phyloP scores from a whole-genome alignment of 2,329 filamentous ascomycete genomes.

The Periglandula ipomoeae region DNA sequence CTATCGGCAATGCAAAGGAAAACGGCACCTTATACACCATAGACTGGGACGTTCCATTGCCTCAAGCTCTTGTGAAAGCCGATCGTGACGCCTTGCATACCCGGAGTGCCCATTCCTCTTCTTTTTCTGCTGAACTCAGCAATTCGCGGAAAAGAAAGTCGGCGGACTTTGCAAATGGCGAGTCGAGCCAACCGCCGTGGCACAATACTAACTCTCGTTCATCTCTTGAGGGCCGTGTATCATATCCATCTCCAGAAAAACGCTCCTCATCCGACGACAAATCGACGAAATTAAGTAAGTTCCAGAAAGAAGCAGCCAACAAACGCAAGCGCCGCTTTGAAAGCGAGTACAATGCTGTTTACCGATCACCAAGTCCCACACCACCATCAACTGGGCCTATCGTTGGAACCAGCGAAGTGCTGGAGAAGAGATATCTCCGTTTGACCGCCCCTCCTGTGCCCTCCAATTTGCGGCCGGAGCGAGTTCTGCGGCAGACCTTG shows the following conservation, averaged over 20 bases:
- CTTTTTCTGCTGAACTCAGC: conserved; percentile 18
- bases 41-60: conserved; percentile 82
- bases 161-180: conserved; percentile 47
- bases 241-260: conserved; percentile 42
- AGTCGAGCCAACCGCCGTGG: conserved; percentile 58
- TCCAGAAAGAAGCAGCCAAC: conserved; percentile 71
- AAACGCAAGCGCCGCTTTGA: conserved; percentile 86
- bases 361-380: conserved; percentile 47
- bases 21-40: conserved; percentile 59
- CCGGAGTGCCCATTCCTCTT: conserved; percentile 19
- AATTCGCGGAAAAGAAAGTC: conserved; percentile 77
- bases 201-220: conserved; percentile 54
- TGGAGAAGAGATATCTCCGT: conserved; percentile 93
- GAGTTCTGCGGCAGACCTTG: conserved; percentile 71
- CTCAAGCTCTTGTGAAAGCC: conserved; percentile 71
- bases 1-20: conserved; percentile 77
- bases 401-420: conserved; percentile 69
- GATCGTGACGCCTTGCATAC: conserved; percentile 50
- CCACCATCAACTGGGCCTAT: conserved; percentile 59
- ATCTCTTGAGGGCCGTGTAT: conserved; percentile 67
- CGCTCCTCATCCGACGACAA: conserved; percentile 36
- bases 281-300: conserved; percentile 67
- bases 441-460: conserved; percentile 84
- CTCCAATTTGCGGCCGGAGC: conserved; percentile 77
- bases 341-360: conserved; percentile 48